phyloP scores from a whole-genome alignment of 208 protist genomes.

The Wallacemonas collosoma region DNA sequence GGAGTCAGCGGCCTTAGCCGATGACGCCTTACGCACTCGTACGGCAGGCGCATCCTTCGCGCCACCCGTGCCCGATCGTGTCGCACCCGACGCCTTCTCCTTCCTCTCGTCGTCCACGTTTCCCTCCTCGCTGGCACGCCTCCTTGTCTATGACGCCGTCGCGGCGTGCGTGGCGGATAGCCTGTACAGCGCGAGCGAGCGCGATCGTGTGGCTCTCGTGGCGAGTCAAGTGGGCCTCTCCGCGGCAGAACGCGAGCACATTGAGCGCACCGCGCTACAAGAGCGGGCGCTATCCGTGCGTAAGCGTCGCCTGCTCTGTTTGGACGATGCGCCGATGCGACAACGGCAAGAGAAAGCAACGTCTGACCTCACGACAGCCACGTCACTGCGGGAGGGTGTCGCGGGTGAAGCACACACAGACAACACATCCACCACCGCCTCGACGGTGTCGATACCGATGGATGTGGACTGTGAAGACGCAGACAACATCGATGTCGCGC shows the following conservation, averaged over 20 bases:
- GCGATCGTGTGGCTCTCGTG: conserved; percentile 54
- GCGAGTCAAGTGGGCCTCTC: conserved; percentile 64
- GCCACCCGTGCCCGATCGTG: neutral
- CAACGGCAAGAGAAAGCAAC: neutral
- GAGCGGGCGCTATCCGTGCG: conserved; percentile 55
- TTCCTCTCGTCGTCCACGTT: conserved; percentile 52
- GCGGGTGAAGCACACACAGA: too few relatives aligned
- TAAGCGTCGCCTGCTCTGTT: conserved; percentile 49
- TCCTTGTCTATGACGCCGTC: conserved; percentile 75
- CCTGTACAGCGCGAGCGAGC: conserved; percentile 52
- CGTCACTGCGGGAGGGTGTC: neutral
- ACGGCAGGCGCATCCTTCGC: neutral
- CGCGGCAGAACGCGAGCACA: conserved; percentile 54
- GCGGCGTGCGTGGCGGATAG: conserved; percentile 58
- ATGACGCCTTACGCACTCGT: neutral
- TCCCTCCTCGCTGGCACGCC: conserved; percentile 45
- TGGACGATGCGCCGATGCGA: conserved; percentile 14
- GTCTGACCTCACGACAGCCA: neutral
- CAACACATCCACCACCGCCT: neutral
- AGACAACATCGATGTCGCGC: neutral
- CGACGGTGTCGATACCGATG: neutral
- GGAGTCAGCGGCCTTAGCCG: neutral
- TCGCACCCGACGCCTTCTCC: conserved; percentile 17
- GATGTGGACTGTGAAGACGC: neutral
- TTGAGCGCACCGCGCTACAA: conserved; percentile 63